Evolutionary conservation across 352 stramenopile genomes (phyloP), one percentile per base, ranked within the genome.

Genomic region (Globisporangium orthogonon): DNA sequence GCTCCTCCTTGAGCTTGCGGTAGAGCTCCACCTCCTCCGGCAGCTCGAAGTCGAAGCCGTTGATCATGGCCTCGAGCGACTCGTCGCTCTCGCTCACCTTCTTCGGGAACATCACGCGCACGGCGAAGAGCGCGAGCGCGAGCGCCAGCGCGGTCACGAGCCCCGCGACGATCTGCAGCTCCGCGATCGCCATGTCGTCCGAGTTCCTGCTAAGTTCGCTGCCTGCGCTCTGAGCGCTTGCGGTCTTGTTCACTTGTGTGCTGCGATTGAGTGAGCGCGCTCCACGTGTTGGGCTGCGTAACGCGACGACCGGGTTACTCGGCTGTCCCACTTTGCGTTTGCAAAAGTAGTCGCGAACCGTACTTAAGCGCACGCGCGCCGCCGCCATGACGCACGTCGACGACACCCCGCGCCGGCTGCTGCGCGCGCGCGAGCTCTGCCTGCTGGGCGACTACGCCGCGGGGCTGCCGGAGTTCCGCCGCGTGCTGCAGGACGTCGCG

Each of bases 41-140:
- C 52, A 94, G 63, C 52, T 82, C 71, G 70, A 94, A 91, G 78
- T 94, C 84, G 54, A 94, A 94, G 67, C 84, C 84, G 63, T 94
- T 94, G 74, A 94, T 91, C 79, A 94, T 94, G 50, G 79, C 81
- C 33, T 94, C 81, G 48, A 94, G 73, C 58, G 77, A 89, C 65
- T 86, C 72, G 58, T 94, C 84, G 51, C 79, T 66, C 50, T 88
- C 82, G 63, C 74, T 66, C 58, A 74, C 70, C 66, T 86, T 87
- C 68, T 83, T 77, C 37, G 84, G 84, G 63, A 82, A 71, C 71
- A 84, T 70, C 39, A 90, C 78, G 48, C 78, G 78, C 54, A 83
- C 72, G 46, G 81, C 81, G 65, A 86, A 70, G 51, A 71, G 49
- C 66, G 91, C 56, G 48, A 94, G 75, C 56, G 67, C 71, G 33